Conservation (phyloP, 2,329 filamentous ascomycete species). For the Didymosphaeria variabile region DNA sequence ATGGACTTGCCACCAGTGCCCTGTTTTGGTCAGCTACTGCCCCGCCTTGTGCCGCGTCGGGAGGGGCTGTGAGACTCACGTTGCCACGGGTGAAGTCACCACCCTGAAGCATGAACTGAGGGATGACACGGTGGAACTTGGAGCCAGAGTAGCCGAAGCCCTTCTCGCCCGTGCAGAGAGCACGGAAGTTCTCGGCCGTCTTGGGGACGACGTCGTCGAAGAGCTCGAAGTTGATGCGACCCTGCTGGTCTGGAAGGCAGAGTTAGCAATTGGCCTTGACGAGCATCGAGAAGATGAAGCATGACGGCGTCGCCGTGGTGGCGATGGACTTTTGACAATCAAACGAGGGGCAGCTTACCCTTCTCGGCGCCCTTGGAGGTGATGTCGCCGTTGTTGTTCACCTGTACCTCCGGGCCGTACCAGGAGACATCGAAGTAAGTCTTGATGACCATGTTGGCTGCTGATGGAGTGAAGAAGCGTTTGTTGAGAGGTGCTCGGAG, state of each 20-base stretch:
- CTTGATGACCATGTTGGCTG: constrained; percentile 78
- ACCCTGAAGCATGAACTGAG: constrained; percentile 93
- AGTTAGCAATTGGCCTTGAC: constrained; percentile 31
- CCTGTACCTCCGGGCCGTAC: constrained; percentile 75
- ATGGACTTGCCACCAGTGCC: constrained; percentile 92
- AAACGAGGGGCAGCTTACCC: constrained; percentile 61
- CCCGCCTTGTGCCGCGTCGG: constrained; percentile 7
- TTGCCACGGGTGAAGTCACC: constrained; percentile 94
- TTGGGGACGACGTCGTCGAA: constrained; percentile 87
- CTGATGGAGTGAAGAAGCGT: constrained; percentile 69
- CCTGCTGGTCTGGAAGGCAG: constrained; percentile 68
- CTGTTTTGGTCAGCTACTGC: constrained; percentile 56
- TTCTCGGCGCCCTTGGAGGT: constrained; percentile 57
- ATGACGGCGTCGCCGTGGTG: constrained; percentile 20
- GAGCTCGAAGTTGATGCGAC: constrained; percentile 89
- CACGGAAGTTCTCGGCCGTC: constrained; percentile 85
- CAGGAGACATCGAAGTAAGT: constrained; percentile 78
- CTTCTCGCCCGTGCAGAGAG: constrained; percentile 82
- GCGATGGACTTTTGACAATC: constrained; percentile 11
- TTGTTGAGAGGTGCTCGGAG: constrained; percentile 52
- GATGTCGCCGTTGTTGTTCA: constrained; percentile 64
- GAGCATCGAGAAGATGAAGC: constrained; percentile 16
- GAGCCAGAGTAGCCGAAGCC: constrained; percentile 85
- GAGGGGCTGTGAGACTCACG: constrained; percentile 63
- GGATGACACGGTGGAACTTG: constrained; percentile 92